phyloP scores from a whole-genome alignment of 2,329 filamentous ascomycete genomes.

The Xylaria sp. region DNA sequence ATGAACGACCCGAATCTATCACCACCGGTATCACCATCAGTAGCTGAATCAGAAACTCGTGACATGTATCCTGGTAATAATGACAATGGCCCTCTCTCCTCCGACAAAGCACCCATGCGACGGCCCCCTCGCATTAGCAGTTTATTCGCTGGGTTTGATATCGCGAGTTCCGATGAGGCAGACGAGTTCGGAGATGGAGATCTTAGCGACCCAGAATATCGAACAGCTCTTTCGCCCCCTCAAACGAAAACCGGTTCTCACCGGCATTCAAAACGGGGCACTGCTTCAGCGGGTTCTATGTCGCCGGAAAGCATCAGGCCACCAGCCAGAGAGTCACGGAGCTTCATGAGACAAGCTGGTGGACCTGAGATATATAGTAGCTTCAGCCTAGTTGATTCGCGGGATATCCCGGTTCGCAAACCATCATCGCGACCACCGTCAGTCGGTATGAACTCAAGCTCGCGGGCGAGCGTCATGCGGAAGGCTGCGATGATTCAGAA shows the following conservation, averaged over 20 bases:
- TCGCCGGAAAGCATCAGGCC: constrained; percentile 56
- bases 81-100: constrained; percentile 78
- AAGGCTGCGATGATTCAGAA: constrained; percentile 83
- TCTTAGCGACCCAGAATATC: constrained; percentile 73
- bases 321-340: constrained; percentile 44
- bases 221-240: constrained; percentile 72
- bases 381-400: constrained; percentile 51
- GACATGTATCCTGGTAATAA: constrained; percentile 83
- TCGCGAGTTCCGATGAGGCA: constrained; percentile 72
- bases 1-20: constrained; percentile 61
- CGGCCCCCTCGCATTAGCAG: constrained; percentile 82
- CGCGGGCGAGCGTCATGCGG: constrained; percentile 72
- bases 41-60: constrained; percentile 56
- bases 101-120: constrained; percentile 68
- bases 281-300: constrained; percentile 51
- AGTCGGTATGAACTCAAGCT: constrained; percentile 53
- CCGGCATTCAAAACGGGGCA: constrained; percentile 56
- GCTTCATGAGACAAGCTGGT: constrained; percentile 50
- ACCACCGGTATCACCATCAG: constrained; percentile 51
- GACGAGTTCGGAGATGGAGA: constrained; percentile 72
- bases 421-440: constrained; percentile 47
- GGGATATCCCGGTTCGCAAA: constrained; percentile 47
- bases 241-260: constrained; percentile 58
- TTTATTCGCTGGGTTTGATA: constrained; percentile 87
- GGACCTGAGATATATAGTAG: constrained; percentile 59